phyloP scores from a whole-genome alignment of 164 flowering plant genomes.

The Tetrastigma voinierianum region DNA sequence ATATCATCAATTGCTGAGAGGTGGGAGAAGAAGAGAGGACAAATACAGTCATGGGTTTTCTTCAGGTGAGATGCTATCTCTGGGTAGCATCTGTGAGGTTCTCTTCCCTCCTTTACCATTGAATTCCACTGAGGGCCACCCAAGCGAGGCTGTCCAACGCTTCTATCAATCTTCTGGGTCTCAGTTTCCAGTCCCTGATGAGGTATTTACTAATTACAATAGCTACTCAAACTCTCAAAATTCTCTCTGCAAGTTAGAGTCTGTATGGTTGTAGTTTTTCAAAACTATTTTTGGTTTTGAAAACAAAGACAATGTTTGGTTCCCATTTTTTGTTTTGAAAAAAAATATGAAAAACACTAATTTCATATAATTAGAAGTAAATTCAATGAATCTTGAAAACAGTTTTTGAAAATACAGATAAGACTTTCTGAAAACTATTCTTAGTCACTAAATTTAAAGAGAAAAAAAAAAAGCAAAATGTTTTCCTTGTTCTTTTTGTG shows the following conservation, averaged over 20 bases:
- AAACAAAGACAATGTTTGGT: too few species aligned
- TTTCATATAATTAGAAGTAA: too few species aligned
- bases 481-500: too few species aligned
- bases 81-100: constrained; percentile 46
- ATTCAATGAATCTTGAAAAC: too few species aligned
- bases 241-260: background rate
- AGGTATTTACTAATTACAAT: constrained; percentile 41
- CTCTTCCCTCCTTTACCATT: constrained; percentile 45
- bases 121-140: constrained; percentile 8
- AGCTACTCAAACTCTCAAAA: background rate
- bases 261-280: too few species aligned
- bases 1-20: constrained; percentile 43
- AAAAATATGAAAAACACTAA: too few species aligned
- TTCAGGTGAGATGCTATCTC: constrained; percentile 37
- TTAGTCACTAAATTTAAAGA: too few species aligned
- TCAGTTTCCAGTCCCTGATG: constrained; percentile 49
- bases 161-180: constrained; percentile 49
- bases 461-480: too few species aligned
- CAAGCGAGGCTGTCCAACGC: constrained; percentile 23
- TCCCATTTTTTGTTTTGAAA: too few species aligned
- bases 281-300: too few species aligned
- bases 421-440: too few species aligned
- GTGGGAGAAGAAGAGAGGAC: constrained; percentile 23
- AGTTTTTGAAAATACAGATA: too few species aligned
- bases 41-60: constrained; percentile 45